These are phyloP conservation scores for Paraconiothyrium sp. DNA, from an alignment of 2,329 filamentous ascomycete genomes.

Conservation along the genomic window DNA sequence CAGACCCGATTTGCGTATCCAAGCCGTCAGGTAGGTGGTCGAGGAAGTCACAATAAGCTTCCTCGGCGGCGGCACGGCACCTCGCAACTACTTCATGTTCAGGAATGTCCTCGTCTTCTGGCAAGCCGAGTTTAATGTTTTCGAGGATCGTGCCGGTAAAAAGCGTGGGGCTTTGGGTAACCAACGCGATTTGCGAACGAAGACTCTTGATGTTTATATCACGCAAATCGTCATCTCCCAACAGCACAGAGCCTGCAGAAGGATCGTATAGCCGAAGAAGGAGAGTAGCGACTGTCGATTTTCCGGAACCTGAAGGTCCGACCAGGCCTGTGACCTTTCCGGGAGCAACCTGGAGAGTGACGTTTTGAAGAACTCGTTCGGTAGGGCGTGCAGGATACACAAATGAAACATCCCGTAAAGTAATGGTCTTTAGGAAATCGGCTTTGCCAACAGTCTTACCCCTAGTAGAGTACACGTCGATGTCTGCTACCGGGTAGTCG, in stretches of 20 bases:
- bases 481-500: conserved; percentile 50
- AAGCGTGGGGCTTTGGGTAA: conserved; percentile 45
- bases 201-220: conserved; percentile 43
- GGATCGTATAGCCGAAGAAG: conserved; percentile 54
- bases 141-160: conserved; percentile 49
- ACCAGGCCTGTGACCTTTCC: conserved; percentile 57
- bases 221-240: conserved; percentile 40
- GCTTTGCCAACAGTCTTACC: conserved; percentile 28
- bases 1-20: conserved; percentile 44
- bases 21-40: conserved; percentile 47
- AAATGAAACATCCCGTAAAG: conserved; percentile 52
- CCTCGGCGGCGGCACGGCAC: conserved; percentile 59
- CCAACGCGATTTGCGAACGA: conserved; percentile 44
- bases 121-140: conserved; percentile 47
- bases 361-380: conserved; percentile 49
- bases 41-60: conserved; percentile 63
- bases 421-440: conserved; percentile 43
- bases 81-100: conserved; percentile 55
- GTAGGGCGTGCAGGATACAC: conserved; percentile 56
- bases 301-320: conserved; percentile 56
- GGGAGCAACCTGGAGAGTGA: conserved; percentile 49
- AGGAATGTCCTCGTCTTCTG: conserved; percentile 26
- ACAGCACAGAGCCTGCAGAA: conserved; percentile 35
- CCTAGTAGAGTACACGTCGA: conserved; percentile 50
- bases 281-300: conserved; percentile 56